Base-by-base conservation (phyloP, 805 yeast species). In the Cyberlindnera sargentensis region DNA sequence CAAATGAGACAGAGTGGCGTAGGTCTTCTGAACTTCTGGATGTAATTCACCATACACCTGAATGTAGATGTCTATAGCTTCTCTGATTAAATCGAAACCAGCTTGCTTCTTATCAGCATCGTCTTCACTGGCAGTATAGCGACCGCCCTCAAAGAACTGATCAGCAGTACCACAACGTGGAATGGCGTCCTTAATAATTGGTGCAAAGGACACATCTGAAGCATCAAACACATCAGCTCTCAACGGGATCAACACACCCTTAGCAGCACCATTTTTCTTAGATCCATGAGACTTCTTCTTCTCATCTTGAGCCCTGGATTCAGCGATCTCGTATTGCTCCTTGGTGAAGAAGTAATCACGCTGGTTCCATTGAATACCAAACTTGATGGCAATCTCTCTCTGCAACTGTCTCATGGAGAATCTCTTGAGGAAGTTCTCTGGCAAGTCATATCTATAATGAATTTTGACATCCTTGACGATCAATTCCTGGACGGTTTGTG, bases 1-100 rank as follows among this genome's bases (percentile, higher is more conserved):
- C 20, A 80, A 62, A 48, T 80, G 79, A 10, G 95, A 83, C 38
- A 88, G 68, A 8, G 76, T 68, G 35, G 80, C 66, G 57, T 82
- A 83, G 31, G 80, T 80, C 41, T 75, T 75, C 10, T 91, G 88
- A 28, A 90, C 84, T 52, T 82, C 88, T 7, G 83, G 75, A 56
- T 90, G 93, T 29, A 91, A 73, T 27, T 72, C 61, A 29, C 98
- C 96, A 54, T 85, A 85, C 29, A 87, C 78, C 58, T 88, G 95
- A 61, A 89, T 95, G 49, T 78, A 78, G 43, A 88, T 71, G 7
- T 82, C 66, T 31, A 86, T 66, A 28, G 93, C 72, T 61, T 91
- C 96, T 29, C 72, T 64, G 51, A 90, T 65, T 42, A 85, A 71
- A 31, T 75, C 71, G 45, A 82, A 58, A 8, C 90, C 95, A 27